phyloP scores from a whole-genome alignment of 2,329 filamentous ascomycete species.

The Macrophomina tecta region DNA sequence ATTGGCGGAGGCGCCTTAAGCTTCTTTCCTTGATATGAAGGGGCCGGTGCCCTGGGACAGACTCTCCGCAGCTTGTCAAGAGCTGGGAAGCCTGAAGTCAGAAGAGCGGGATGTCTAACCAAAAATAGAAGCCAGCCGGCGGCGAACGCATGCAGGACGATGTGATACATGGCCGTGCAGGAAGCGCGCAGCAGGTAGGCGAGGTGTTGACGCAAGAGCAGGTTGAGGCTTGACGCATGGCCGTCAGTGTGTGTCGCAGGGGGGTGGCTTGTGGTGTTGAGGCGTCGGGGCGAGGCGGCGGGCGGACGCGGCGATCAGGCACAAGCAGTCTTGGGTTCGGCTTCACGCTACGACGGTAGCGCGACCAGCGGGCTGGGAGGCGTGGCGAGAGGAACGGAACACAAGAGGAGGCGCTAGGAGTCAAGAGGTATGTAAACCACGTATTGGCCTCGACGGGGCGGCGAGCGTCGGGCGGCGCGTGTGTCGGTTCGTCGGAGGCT shows the following conservation, averaged over 20 bases:
- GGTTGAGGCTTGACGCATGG: too few species aligned
- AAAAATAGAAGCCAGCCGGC: neutral
- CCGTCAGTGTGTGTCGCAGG: neutral
- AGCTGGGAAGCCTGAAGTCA: neutral
- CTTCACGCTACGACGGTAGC: constrained; percentile 6
- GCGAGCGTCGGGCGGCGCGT: too few species aligned
- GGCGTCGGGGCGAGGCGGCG: neutral
- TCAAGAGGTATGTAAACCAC: neutral
- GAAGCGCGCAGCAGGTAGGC: too few species aligned
- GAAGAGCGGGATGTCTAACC: neutral
- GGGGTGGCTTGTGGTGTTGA: constrained; percentile 12
- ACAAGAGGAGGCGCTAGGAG: constrained; percentile 1
- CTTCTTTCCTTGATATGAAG: constrained; percentile 19
- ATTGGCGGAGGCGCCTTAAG: constrained; percentile 10
- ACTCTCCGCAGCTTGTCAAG: neutral
- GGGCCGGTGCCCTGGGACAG: constrained; percentile 10
- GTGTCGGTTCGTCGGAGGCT: too few species aligned
- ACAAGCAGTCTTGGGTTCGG: constrained; percentile 5
- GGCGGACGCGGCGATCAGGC: constrained; percentile 17
- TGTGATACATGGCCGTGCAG: too few species aligned
- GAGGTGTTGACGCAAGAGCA: too few species aligned
- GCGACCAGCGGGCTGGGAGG: neutral
- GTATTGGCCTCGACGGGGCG: too few species aligned
- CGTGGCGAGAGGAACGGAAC: neutral
- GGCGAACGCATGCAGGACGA: too few species aligned